Percentiles rank a stretch among this genome's conserved stretches.
These are phyloP conservation scores for Tremellales sp. DNA, from an alignment of 1,284 basidiomycete genomes.

Conservation along the genomic window DNA sequence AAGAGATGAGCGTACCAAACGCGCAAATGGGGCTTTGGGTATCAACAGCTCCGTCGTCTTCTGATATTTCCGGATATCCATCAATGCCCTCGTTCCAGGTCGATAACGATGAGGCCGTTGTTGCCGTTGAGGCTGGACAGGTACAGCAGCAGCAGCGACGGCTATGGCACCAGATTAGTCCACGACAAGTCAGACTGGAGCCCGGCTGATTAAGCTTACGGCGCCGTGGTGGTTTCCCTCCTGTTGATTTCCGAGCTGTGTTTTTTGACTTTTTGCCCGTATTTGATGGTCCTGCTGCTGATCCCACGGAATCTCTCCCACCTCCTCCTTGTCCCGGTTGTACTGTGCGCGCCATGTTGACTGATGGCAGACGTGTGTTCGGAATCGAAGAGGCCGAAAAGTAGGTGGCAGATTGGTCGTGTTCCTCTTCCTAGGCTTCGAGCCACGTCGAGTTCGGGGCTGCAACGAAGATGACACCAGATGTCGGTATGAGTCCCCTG, in stretches of 20 bases:
- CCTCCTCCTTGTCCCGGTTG: neutral
- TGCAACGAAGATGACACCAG: too few species aligned
- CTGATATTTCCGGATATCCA: constrained; percentile 90
- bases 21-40: constrained; percentile 82
- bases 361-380: too few species aligned
- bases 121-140: too few species aligned
- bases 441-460: too few species aligned
- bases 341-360: neutral
- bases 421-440: too few species aligned
- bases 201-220: too few species aligned
- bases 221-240: constrained; percentile 40
- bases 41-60: constrained; percentile 84
- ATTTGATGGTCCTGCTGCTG: neutral
- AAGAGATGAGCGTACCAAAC: constrained; percentile 58
- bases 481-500: too few species aligned
- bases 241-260: constrained; percentile 39
- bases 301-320: neutral
- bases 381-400: too few species aligned
- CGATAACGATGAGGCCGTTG: constrained; percentile 56
- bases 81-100: constrained; percentile 81
- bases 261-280: constrained; percentile 15
- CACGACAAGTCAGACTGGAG: constrained; percentile 4
- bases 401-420: too few species aligned
- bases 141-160: constrained; percentile 3
- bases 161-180: neutral